These are phyloP conservation scores for Penstemon eatonii DNA, from an alignment of 257 asterid genomes.

Conservation along the genomic window DNA sequence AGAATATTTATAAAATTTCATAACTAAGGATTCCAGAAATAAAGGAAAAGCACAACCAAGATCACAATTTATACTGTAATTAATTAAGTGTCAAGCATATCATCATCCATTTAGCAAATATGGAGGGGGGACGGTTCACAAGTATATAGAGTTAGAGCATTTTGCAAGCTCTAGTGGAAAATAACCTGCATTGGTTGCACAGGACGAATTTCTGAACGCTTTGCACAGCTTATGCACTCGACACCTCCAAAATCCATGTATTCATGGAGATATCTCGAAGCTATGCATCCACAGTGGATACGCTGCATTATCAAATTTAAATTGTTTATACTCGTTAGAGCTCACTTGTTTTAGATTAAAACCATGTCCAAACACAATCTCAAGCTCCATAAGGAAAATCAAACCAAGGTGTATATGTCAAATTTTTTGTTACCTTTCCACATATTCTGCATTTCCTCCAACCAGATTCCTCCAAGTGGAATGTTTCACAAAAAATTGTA, in stretches of 20 bases:
- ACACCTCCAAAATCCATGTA: slow-evolving; percentile 91
- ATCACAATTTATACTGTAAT: too few species aligned
- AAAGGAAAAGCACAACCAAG: too few species aligned
- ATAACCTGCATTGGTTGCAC: slow-evolving; percentile 55
- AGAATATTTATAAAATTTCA: too few species aligned
- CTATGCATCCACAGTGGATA: slow-evolving; percentile 91
- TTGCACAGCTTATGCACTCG: slow-evolving; percentile 65
- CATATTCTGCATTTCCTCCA: slow-evolving; percentile 91
- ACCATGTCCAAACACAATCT: too few species aligned
- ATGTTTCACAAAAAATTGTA: slow-evolving; percentile 65
- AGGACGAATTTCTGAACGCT: slow-evolving; percentile 53
- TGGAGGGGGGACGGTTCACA: neutral
- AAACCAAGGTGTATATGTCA: slow-evolving; percentile 10
- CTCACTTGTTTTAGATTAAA: too few species aligned
- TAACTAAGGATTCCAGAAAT: too few species aligned
- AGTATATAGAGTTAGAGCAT: neutral
- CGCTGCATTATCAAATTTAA: slow-evolving; percentile 43
- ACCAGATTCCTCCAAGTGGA: slow-evolving; percentile 80
- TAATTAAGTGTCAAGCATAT: too few species aligned
- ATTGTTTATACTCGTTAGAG: neutral
- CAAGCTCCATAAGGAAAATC: too few species aligned
- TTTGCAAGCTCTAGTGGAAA: neutral
- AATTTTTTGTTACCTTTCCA: slow-evolving; percentile 54
- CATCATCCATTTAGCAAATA: too few species aligned
- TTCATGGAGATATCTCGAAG: slow-evolving; percentile 69